A percentile compares a stretch with the other conserved stretches of the same genome.
Conservation (phyloP, 345 rosid species). For the Cardamine resedifolia region DNA sequence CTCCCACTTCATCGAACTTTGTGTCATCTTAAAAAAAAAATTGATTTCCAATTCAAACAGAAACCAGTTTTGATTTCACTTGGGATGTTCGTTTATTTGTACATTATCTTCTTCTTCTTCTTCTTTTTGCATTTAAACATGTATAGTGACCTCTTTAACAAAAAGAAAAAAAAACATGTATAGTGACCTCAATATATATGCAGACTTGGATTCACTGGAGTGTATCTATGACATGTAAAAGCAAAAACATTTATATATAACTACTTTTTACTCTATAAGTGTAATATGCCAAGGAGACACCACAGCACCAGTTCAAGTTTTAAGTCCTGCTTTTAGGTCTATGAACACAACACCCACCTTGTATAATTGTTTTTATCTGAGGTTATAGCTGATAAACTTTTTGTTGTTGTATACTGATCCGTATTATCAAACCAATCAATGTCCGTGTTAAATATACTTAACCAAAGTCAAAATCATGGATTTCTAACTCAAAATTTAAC, state of each 20-base stretch:
- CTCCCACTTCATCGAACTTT: slow-evolving; percentile 83
- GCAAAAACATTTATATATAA: slow-evolving; percentile 4
- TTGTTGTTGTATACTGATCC: no score
- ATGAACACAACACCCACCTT: background rate
- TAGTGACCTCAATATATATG: background rate
- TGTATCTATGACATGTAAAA: slow-evolving; percentile 8
- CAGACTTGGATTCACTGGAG: slow-evolving; percentile 15
- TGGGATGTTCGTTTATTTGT: slow-evolving; percentile 5
- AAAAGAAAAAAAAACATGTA: background rate
- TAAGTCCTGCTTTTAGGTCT: background rate
- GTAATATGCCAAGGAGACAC: background rate
- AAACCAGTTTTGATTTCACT: slow-evolving; percentile 12
- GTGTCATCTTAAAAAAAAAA: slow-evolving; percentile 3
- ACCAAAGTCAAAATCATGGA: background rate
- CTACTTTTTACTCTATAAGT: slow-evolving; percentile 4
- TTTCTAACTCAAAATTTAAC: background rate
- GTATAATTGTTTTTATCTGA: background rate
- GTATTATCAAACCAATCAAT: background rate
- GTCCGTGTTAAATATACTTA: background rate
- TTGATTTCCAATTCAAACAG: background rate
- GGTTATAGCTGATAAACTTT: background rate
- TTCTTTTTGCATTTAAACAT: background rate
- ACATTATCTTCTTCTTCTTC: slow-evolving; percentile 12
- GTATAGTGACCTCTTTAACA: background rate
- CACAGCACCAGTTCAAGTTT: background rate